Evolutionary conservation across 1,284 basidiomycete species (phyloP).

Genomic region (Naganishia sp.): DNA sequence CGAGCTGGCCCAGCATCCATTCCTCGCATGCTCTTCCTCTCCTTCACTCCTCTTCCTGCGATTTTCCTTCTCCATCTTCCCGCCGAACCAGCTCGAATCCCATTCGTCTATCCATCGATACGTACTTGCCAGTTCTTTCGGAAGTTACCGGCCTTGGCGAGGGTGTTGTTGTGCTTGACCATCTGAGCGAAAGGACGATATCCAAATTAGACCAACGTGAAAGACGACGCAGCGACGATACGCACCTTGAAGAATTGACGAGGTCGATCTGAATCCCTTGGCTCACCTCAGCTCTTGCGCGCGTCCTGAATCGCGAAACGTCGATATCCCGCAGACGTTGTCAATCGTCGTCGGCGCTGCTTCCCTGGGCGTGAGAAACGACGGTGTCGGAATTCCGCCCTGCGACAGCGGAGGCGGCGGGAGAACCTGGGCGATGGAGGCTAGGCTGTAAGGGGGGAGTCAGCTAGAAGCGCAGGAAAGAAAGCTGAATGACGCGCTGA

Average conservation of each 20-base stretch:
- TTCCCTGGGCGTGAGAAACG: background rate
- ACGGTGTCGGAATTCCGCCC: constrained; percentile 6
- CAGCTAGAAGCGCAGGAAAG: no score
- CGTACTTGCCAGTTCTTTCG: constrained; percentile 35
- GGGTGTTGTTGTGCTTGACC: constrained; percentile 35
- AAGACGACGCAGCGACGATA: background rate
- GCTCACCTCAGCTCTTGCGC: constrained; percentile 12
- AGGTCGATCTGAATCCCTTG: constrained; percentile 29
- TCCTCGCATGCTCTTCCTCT: background rate
- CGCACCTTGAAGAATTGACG: constrained; percentile 30
- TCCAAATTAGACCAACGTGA: constrained; percentile 4
- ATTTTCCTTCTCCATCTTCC: background rate
- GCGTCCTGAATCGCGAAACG: background rate
- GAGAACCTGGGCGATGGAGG: background rate
- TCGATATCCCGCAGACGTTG: constrained; percentile 5
- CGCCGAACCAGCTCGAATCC: constrained; percentile 20
- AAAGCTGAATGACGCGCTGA: background rate
- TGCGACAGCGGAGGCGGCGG: background rate
- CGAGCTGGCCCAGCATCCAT: constrained; percentile 13
- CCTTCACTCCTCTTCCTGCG: background rate
- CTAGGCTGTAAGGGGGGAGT: background rate
- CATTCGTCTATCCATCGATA: constrained; percentile 22
- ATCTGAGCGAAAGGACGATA: constrained; percentile 24
- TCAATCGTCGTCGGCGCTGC: constrained; percentile 3
- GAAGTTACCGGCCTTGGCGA: constrained; percentile 33